Conservation (phyloP, 805 yeast genomes). For the Candida michaelii region DNA sequence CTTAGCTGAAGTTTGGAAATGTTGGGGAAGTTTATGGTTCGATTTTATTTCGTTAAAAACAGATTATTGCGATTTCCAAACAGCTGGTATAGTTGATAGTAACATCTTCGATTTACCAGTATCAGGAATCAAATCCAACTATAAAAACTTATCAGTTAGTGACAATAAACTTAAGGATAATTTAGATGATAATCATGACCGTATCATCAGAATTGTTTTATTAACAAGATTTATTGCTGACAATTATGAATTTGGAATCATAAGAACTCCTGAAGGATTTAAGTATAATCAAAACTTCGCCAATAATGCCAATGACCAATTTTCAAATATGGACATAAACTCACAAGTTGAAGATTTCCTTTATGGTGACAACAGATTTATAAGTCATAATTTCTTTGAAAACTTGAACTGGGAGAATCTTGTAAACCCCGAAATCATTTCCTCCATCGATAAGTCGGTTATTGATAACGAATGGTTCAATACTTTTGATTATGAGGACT, state of each 20-base stretch:
- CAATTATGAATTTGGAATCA: slow-evolving; percentile 53
- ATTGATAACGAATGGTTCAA: slow-evolving; percentile 29
- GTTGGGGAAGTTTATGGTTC: slow-evolving; percentile 85
- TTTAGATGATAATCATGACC: slow-evolving; percentile 32
- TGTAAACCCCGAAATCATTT: slow-evolving; percentile 11
- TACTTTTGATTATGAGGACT: slow-evolving; percentile 10
- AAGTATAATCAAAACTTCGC: slow-evolving; percentile 36
- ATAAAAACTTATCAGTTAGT: slow-evolving; percentile 12
- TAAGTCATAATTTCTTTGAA: slow-evolving; percentile 40
- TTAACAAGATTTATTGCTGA: slow-evolving; percentile 54
- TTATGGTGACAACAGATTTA: slow-evolving; percentile 41
- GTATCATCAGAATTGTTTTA: slow-evolving; percentile 52
- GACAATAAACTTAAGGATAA: slow-evolving; percentile 21
- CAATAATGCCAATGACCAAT: slow-evolving; percentile 22
- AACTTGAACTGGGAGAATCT: slow-evolving; percentile 29
- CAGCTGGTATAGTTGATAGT: slow-evolving; percentile 55
- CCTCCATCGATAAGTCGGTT: slow-evolving; percentile 6
- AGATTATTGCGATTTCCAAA: slow-evolving; percentile 48
- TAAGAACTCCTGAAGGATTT: slow-evolving; percentile 47
- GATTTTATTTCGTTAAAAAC: slow-evolving; percentile 56
- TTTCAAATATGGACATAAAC: slow-evolving; percentile 5
- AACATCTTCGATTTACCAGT: slow-evolving; percentile 64
- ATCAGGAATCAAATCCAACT: slow-evolving; percentile 46
- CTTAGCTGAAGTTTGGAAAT: slow-evolving; percentile 76
- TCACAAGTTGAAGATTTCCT: slow-evolving; percentile 27